These are phyloP conservation scores for Staphylotrichum longicolle DNA, from an alignment of 495 filamentous ascomycete species.

Conservation along the genomic window DNA sequence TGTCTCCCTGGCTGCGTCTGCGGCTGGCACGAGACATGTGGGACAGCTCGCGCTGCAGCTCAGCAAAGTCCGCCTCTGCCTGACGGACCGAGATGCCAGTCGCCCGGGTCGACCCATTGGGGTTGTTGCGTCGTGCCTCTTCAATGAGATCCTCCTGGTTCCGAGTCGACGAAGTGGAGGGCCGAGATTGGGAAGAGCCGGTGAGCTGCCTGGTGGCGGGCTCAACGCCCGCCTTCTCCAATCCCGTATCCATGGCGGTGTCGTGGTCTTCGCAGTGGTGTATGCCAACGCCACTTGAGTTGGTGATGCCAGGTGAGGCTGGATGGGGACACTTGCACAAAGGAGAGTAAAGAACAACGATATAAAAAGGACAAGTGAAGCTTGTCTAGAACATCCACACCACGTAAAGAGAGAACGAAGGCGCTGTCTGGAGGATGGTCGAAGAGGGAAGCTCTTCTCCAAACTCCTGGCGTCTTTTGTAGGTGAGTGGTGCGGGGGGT, in stretches of 20 bases:
- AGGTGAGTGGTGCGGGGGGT: neutral
- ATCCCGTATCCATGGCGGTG: neutral
- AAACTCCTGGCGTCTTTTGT: slow-evolving; percentile 2
- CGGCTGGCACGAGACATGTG: slow-evolving; percentile 59
- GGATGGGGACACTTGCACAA: neutral
- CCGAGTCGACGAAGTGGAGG: slow-evolving; percentile 44
- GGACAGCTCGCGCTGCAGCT: slow-evolving; percentile 70
- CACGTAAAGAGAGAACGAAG: neutral
- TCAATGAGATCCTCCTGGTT: slow-evolving; percentile 45
- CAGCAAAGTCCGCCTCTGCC: slow-evolving; percentile 74
- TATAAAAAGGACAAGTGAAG: neutral
- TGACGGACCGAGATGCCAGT: slow-evolving; percentile 64
- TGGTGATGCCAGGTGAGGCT: neutral
- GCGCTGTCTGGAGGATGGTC: slow-evolving; percentile 9
- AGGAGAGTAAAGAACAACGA: neutral
- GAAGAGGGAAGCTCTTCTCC: slow-evolving; percentile 20
- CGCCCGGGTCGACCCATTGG: slow-evolving; percentile 49
- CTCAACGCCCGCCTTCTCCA: slow-evolving; percentile 7
- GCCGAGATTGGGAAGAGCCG: slow-evolving; percentile 22
- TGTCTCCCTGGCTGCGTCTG: slow-evolving; percentile 29
- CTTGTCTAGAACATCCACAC: neutral
- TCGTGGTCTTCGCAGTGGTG: neutral
- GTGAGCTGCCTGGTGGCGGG: neutral
- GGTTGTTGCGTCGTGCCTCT: slow-evolving; percentile 46
- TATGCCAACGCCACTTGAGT: neutral